phyloP scores from a whole-genome alignment of 441 rosid genomes.

The Populus hybrid region DNA sequence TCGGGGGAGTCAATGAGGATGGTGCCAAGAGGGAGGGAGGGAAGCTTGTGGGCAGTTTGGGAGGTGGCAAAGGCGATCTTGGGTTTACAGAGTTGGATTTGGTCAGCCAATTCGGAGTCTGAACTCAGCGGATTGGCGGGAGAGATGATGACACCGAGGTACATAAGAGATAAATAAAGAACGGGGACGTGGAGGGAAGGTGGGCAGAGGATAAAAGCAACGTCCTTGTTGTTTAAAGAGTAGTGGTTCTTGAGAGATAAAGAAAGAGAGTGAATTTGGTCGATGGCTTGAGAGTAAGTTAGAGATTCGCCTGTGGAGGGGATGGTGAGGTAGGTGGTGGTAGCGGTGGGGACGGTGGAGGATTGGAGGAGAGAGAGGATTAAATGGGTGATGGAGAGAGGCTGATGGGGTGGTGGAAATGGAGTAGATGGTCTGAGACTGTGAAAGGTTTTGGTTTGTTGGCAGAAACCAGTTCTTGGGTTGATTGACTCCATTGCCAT shows the following conservation, averaged over 20 bases:
- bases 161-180: conserved; percentile 68
- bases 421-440: conserved; percentile 43
- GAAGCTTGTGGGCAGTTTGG: conserved; percentile 44
- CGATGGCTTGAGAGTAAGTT: conserved; percentile 45
- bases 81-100: conserved; percentile 50
- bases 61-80: conserved; percentile 75
- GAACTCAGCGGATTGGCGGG: too few relatives aligned
- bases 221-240: conserved; percentile 47
- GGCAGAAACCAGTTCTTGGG: conserved; percentile 44
- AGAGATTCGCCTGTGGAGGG: conserved; percentile 40
- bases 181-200: conserved; percentile 61
- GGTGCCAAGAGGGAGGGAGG: conserved; percentile 40
- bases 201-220: conserved; percentile 65
- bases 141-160: conserved; percentile 45
- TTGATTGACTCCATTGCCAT: conserved; percentile 23
- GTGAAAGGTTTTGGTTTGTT: conserved; percentile 39
- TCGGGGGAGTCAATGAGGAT: conserved; percentile 74
- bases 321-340: conserved; percentile 38
- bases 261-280: conserved; percentile 47
- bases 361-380: conserved; percentile 46
- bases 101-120: too few relatives aligned
- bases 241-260: conserved; percentile 31
- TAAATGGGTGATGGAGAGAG: conserved; percentile 55
- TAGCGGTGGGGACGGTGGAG: conserved; percentile 30
- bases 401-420: conserved; percentile 45